phyloP scores from a whole-genome alignment of 2,329 filamentous ascomycete genomes.

The Stachybotrys chartarum region DNA sequence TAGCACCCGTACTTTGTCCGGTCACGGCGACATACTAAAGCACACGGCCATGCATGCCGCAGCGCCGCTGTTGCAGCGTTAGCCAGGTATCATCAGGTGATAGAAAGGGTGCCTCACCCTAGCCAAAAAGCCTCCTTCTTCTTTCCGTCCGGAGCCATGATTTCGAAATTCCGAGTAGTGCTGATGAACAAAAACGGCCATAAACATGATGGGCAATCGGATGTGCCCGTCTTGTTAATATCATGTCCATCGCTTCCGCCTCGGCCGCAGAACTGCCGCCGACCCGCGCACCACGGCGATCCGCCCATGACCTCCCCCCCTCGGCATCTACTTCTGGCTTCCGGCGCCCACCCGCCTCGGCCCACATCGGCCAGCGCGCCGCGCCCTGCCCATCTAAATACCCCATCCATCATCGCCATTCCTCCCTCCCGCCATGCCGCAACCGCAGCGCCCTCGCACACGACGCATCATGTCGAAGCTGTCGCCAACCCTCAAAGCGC shows the following conservation, averaged over 20 bases:
- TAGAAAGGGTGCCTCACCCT: constrained; percentile 22
- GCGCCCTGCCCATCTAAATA: constrained; percentile 2
- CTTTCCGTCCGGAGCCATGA: constrained; percentile 13
- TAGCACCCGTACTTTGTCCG: neutral
- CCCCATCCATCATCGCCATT: neutral
- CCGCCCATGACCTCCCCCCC: neutral
- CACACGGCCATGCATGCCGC: constrained; percentile 38
- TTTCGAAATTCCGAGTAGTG: constrained; percentile 9
- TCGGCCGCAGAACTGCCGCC: constrained; percentile 2
- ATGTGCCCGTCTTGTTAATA: too few relatives aligned
- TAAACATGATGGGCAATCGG: too few relatives aligned
- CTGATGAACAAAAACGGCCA: too few relatives aligned
- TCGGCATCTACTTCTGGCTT: neutral
- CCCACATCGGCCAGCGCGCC: neutral
- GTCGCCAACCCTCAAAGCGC: constrained; percentile 61
- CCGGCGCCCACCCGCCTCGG: too few relatives aligned
- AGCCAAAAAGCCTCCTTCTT: constrained; percentile 36
- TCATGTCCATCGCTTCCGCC: neutral
- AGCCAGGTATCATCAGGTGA: neutral
- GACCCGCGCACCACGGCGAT: neutral
- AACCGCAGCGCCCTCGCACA: neutral
- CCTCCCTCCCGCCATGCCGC: neutral
- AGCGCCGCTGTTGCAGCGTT: constrained; percentile 25
- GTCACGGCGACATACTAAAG: constrained; percentile 32
- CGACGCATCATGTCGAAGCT: constrained; percentile 60